Evolutionary conservation across 768 basidiomycete genomes (phyloP).

Genomic region (Rhodocollybia butyracea): DNA sequence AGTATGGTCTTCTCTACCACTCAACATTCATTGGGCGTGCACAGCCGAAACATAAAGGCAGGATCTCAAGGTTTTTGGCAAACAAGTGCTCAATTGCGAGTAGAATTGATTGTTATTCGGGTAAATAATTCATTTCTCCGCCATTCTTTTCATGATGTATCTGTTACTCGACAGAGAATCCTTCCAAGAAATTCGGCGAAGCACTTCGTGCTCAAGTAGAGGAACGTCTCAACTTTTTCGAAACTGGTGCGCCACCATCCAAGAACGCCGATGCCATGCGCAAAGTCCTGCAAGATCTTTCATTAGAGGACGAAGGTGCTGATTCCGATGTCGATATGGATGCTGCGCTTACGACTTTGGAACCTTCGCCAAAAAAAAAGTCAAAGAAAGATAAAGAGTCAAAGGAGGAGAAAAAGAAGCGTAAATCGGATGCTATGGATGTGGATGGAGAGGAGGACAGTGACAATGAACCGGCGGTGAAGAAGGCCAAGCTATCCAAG

Average conservation of each 20-base stretch:
- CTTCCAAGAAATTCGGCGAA: slow-evolving; percentile 92
- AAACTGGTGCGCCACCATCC: slow-evolving; percentile 81
- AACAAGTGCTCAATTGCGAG: slow-evolving; percentile 99
- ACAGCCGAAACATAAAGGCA: slow-evolving; percentile 91
- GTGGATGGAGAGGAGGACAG: slow-evolving; percentile 45
- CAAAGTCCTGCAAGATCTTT: slow-evolving; percentile 79
- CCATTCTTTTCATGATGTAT: not conserved
- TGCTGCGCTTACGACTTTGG: slow-evolving; percentile 57
- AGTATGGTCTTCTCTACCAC: slow-evolving; percentile 98
- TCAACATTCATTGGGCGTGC: slow-evolving; percentile 96
- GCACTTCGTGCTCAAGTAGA: slow-evolving; percentile 93
- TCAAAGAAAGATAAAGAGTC: slow-evolving; percentile 31
- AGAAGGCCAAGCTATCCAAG: slow-evolving; percentile 77
- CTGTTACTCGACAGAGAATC: slow-evolving; percentile 51
- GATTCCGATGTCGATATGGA: slow-evolving; percentile 43
- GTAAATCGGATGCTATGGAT: slow-evolving; percentile 65
- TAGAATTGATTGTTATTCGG: slow-evolving; percentile 92
- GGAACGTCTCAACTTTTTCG: slow-evolving; percentile 92
- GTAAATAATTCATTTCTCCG: slow-evolving; percentile 34
- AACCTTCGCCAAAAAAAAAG: slow-evolving; percentile 52
- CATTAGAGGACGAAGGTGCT: slow-evolving; percentile 60
- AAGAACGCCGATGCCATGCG: slow-evolving; percentile 93
- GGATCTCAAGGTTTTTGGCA: slow-evolving; percentile 97
- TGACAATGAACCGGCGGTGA: slow-evolving; percentile 50
- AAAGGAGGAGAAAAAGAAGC: slow-evolving; percentile 72